Evolutionary conservation across 2,329 filamentous ascomycete genomes (phyloP).

Genomic region (Nannizzia gypsea): DNA sequence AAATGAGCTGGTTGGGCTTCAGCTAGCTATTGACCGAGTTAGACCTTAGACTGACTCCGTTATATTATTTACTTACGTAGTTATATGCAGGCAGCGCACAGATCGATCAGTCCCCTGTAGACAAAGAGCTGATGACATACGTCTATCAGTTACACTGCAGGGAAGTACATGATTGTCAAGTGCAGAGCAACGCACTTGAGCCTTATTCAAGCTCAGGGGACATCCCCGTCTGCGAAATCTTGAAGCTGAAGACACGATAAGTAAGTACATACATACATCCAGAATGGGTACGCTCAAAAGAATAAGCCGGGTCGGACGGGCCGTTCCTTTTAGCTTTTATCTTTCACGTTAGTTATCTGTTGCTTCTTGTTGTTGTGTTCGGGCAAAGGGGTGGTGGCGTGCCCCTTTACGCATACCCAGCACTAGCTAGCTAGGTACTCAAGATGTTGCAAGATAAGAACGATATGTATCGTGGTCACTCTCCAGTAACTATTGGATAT

Average conservation of each 20-base stretch:
- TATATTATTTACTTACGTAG: neutral
- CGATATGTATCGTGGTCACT: neutral
- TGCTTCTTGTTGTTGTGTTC: neutral
- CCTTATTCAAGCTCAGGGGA: neutral
- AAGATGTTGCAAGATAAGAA: neutral
- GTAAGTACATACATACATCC: too few relatives aligned
- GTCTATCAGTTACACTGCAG: neutral
- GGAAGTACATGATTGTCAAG: neutral
- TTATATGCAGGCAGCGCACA: neutral
- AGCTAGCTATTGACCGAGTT: neutral
- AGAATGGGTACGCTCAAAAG: too few relatives aligned
- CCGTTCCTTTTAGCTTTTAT: neutral
- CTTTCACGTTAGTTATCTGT: neutral
- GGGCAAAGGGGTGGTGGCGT: neutral
- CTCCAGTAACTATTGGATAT: neutral
- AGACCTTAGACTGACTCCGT: neutral
- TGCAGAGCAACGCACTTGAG: neutral
- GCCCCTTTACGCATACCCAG: neutral
- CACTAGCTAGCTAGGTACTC: too few relatives aligned
- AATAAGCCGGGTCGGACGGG: neutral
- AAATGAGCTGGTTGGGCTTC: neutral
- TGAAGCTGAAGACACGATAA: neutral
- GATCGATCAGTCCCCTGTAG: neutral
- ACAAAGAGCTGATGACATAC: neutral
- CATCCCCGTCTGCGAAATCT: neutral